Conservation (phyloP, 495 filamentous ascomycete genomes). For the Cercophora sp. region DNA sequence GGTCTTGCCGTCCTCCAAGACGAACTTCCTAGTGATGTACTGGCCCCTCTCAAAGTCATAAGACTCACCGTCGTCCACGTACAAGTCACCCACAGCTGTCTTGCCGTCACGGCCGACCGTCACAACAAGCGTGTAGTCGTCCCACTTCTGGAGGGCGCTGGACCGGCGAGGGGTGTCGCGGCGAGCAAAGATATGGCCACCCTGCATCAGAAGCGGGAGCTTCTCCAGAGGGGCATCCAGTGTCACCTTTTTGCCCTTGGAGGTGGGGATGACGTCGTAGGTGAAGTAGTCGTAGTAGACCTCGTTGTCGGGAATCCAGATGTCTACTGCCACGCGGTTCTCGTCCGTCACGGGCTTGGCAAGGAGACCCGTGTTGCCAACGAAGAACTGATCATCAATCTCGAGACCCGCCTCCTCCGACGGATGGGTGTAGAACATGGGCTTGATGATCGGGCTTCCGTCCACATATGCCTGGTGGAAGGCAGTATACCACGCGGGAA, state of each 20-base stretch:
- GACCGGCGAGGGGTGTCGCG: slow-evolving; percentile 83
- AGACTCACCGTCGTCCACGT: slow-evolving; percentile 90
- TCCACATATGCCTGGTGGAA: slow-evolving; percentile 83
- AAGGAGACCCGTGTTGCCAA: slow-evolving; percentile 80
- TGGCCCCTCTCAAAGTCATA: slow-evolving; percentile 82
- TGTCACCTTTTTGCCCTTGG: slow-evolving; percentile 59
- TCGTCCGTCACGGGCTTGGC: slow-evolving; percentile 81
- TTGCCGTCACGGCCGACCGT: slow-evolving; percentile 64
- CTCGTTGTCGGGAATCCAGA: slow-evolving; percentile 83
- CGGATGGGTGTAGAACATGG: slow-evolving; percentile 88
- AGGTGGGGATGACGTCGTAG: slow-evolving; percentile 66
- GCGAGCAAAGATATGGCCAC: slow-evolving; percentile 85
- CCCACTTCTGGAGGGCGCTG: slow-evolving; percentile 83
- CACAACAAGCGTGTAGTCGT: slow-evolving; percentile 89
- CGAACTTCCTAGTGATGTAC: slow-evolving; percentile 81
- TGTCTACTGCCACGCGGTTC: slow-evolving; percentile 63
- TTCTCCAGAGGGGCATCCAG: slow-evolving; percentile 76
- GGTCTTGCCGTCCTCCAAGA: slow-evolving; percentile 41
- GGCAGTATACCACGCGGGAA: slow-evolving; percentile 94
- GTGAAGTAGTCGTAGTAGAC: slow-evolving; percentile 94
- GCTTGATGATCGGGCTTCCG: slow-evolving; percentile 82
- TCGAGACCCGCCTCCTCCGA: slow-evolving; percentile 79
- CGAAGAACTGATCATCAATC: slow-evolving; percentile 90
- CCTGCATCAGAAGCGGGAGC: slow-evolving; percentile 85
- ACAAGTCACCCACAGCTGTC: slow-evolving; percentile 72